Conservation (phyloP, 2,329 filamentous ascomycete species). For the Fusarium sp. region DNA sequence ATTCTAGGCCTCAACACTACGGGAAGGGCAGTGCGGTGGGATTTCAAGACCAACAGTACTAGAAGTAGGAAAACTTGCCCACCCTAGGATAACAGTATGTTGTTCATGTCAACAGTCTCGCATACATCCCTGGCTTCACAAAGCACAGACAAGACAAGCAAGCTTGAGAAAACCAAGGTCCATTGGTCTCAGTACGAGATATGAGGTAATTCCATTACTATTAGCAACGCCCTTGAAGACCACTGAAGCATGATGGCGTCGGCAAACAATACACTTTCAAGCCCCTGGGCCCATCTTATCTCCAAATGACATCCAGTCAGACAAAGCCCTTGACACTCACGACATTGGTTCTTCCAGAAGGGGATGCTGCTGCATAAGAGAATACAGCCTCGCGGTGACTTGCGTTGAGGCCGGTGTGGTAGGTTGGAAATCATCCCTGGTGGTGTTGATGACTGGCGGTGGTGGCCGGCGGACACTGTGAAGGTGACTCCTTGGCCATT, state of each 20-base stretch:
- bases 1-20: no score
- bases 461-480: no score
- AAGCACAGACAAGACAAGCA: background rate
- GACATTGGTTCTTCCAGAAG: background rate
- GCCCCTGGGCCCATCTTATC: background rate
- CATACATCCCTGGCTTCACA: background rate
- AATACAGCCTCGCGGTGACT: background rate
- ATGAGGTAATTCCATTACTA: background rate
- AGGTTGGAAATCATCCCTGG: background rate
- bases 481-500: background rate
- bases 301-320: background rate
- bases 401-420: no score
- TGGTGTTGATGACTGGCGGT: background rate
- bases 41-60: no score
- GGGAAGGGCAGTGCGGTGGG: no score
- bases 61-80: no score
- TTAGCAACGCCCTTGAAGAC: background rate
- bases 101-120: no score
- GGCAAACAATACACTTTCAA: background rate
- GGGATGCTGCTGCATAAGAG: background rate
- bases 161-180: background rate
- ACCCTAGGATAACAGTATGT: no score
- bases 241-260: background rate
- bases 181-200: background rate
- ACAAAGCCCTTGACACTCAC: background rate